Percentiles rank a stretch among this genome's conserved stretches.
Conservation (phyloP, 2,329 filamentous ascomycete species). For the Neurospora sp. region DNA sequence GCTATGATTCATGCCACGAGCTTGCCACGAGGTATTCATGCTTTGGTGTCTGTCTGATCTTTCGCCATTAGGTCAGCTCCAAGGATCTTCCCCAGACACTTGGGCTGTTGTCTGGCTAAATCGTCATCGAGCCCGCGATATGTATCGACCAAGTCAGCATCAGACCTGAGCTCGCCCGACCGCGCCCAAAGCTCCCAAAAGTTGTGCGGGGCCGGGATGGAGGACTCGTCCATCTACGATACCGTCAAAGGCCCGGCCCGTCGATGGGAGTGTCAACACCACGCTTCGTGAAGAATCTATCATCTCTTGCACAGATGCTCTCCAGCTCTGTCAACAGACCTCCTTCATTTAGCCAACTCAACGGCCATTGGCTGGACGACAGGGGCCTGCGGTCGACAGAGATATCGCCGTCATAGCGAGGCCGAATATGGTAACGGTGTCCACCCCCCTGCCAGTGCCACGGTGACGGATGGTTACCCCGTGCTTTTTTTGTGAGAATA, state of each 20-base stretch:
- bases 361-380: constrained; percentile 12
- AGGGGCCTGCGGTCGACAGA: constrained; percentile 10
- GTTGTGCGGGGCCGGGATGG: neutral
- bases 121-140: neutral
- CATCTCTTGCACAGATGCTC: constrained; percentile 8
- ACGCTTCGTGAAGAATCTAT: neutral
- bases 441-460: constrained; percentile 11
- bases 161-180: neutral
- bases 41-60: neutral
- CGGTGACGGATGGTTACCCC: neutral
- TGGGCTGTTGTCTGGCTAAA: neutral
- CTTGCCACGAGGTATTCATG: neutral
- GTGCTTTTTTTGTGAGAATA: neutral
- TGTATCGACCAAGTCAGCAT: neutral
- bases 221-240: neutral
- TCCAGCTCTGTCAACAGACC: constrained; percentile 12
- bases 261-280: neutral
- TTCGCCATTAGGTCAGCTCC: neutral
- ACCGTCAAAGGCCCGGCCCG: neutral
- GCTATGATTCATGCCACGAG: neutral
- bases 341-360: constrained; percentile 16
- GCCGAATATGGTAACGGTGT: constrained; percentile 12
- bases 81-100: neutral
- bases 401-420: constrained; percentile 7
- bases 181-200: neutral